Conservation (phyloP, 148 eudicot species). For the Heliosperma pusillum region DNA sequence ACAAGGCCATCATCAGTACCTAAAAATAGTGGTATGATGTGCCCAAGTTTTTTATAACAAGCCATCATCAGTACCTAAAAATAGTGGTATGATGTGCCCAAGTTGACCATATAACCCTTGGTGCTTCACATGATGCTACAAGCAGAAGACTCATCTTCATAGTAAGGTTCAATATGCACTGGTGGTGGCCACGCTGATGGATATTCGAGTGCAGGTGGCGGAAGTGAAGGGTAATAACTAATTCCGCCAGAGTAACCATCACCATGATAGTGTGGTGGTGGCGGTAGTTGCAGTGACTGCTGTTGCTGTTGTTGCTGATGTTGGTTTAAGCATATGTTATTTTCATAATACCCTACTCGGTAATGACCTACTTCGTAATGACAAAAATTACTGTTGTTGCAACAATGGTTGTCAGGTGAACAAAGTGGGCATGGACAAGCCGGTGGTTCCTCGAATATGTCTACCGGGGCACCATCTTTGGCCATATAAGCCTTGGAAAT, state of each 20-base stretch:
- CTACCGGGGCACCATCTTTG: not conserved
- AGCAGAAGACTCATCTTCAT: not conserved
- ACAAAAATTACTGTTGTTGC: not conserved
- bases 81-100: not conserved
- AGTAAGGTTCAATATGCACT: not conserved
- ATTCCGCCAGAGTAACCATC: not conserved
- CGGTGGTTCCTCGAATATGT: constrained; percentile 4
- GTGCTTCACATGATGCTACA: constrained; percentile 8
- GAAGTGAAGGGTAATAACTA: not conserved
- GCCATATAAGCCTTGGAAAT: not conserved
- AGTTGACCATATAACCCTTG: not conserved
- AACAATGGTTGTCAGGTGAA: not conserved
- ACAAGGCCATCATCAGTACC: no score
- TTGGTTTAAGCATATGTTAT: not conserved
- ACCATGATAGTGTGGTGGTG: not conserved
- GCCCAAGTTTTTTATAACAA: no score
- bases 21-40: no score
- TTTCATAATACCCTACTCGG: not conserved
- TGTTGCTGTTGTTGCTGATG: no score
- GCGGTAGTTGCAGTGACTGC: not conserved
- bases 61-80: no score
- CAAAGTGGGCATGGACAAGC: not conserved
- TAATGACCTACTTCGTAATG: not conserved
- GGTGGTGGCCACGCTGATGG: not conserved
- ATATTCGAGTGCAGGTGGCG: not conserved